Percentiles rank a stretch among this genome's conserved stretches.
These are phyloP conservation scores for Aureobasidium lini DNA, from an alignment of 2,329 filamentous ascomycete species.

Conservation along the genomic window DNA sequence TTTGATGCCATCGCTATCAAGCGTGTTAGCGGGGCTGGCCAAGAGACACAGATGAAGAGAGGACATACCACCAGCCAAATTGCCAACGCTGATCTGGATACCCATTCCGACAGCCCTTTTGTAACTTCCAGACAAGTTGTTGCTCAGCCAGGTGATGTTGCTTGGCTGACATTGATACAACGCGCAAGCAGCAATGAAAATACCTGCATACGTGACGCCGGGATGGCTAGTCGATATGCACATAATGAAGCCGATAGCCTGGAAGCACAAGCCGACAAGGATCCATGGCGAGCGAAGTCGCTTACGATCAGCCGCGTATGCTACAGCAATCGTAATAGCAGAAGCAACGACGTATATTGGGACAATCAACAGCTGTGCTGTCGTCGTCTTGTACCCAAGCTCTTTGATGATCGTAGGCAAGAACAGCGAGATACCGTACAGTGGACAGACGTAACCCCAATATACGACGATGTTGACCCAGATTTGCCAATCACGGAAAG, in stretches of 20 bases:
- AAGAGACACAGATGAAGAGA: not conserved
- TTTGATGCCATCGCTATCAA: conserved; percentile 58
- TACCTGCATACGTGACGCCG: conserved; percentile 23
- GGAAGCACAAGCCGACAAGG: conserved; percentile 18
- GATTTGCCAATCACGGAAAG: conserved; percentile 42
- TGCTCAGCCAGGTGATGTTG: conserved; percentile 43
- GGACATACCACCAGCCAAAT: conserved; percentile 31
- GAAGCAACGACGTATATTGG: conserved; percentile 33
- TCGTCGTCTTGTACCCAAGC: conserved; percentile 36
- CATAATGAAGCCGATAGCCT: conserved; percentile 22
- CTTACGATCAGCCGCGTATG: conserved; percentile 22
- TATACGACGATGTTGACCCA: conserved; percentile 51
- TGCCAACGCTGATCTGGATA: conserved; percentile 45
- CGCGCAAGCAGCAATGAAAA: conserved; percentile 23
- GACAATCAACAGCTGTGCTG: conserved; percentile 38
- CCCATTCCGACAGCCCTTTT: conserved; percentile 45
- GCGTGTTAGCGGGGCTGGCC: too few relatives aligned
- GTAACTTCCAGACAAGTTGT: conserved; percentile 47
- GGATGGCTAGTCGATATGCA: conserved; percentile 18
- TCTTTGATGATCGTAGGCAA: conserved; percentile 34
- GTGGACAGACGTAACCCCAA: conserved; percentile 51
- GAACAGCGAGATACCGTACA: conserved; percentile 36
- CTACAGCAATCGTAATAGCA: conserved; percentile 19
- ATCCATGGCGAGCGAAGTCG: conserved; percentile 22
- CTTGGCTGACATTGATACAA: conserved; percentile 22